These are phyloP conservation scores for Haplographium delicatum DNA, from an alignment of 495 filamentous ascomycete genomes.

Conservation along the genomic window DNA sequence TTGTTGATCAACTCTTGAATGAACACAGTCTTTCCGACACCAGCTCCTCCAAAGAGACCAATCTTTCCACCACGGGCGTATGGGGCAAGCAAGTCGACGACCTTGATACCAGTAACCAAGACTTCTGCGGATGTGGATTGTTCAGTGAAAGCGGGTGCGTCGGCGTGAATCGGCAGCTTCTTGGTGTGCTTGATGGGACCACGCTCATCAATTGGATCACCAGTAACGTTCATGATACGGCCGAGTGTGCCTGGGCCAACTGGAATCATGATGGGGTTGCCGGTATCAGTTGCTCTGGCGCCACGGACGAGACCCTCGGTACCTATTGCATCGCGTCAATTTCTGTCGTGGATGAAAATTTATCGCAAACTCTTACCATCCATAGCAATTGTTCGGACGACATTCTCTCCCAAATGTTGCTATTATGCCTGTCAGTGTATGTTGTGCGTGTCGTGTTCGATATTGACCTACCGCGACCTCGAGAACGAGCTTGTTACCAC, in stretches of 20 bases:
- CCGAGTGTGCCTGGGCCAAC: constrained; percentile 93
- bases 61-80: constrained; percentile 99
- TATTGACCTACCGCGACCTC: constrained; percentile 84
- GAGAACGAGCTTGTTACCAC: constrained; percentile 89
- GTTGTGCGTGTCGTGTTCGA: constrained; percentile 12
- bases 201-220: constrained; percentile 99
- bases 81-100: constrained; percentile 95
- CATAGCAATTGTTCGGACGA: constrained; percentile 99
- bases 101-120: constrained; percentile 99
- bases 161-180: constrained; percentile 86
- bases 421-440: constrained; percentile 44
- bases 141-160: constrained; percentile 83
- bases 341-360: constrained; percentile 6
- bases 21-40: constrained; percentile 99
- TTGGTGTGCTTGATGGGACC: constrained; percentile 92
- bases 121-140: constrained; percentile 95
- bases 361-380: constrained; percentile 67
- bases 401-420: constrained; percentile 99
- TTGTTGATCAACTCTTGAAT: constrained; percentile 99
- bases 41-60: constrained; percentile 99
- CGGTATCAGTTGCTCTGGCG: constrained; percentile 76
- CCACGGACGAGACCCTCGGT: constrained; percentile 98
- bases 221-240: constrained; percentile 99
- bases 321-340: constrained; percentile 50
- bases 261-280: constrained; percentile 92